Evolutionary conservation across 2,329 filamentous ascomycete species (phyloP).

Genomic region (Zasmidium angulare): DNA sequence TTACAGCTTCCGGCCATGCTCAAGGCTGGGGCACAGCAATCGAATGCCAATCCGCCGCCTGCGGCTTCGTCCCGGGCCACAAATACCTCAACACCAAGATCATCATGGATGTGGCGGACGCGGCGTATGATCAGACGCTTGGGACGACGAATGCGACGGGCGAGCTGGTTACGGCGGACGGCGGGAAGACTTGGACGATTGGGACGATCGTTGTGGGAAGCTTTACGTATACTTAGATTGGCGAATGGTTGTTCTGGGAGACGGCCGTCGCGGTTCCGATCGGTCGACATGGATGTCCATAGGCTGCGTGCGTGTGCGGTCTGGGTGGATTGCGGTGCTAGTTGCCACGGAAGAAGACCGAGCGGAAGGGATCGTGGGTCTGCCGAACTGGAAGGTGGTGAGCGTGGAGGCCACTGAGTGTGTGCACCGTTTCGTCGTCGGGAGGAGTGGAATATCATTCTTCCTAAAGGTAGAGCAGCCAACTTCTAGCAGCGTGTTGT

Average conservation of each 20-base stretch:
- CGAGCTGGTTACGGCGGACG: conserved; percentile 42
- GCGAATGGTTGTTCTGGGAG: neutral
- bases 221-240: conserved; percentile 8
- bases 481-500: too few relatives aligned
- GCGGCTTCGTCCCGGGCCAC: conserved; percentile 44
- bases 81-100: conserved; percentile 44
- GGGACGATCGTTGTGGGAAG: conserved; percentile 36
- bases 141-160: conserved; percentile 41
- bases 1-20: conserved; percentile 7
- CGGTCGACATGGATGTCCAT: neutral
- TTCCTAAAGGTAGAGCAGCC: too few relatives aligned
- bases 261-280: neutral
- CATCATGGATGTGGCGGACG: conserved; percentile 36
- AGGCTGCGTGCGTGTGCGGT: neutral
- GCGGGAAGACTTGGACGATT: conserved; percentile 47
- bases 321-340: too few relatives aligned
- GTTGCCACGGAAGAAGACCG: neutral
- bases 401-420: too few relatives aligned
- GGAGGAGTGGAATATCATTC: too few relatives aligned
- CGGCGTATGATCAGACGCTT: conserved; percentile 43
- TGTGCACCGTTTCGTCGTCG: too few relatives aligned
- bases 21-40: conserved; percentile 12
- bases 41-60: conserved; percentile 33
- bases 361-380: too few relatives aligned
- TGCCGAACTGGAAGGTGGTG: too few relatives aligned